Base-by-base conservation (phyloP, 768 basidiomycete genomes). In the Brasilioporus rufonigricans region DNA sequence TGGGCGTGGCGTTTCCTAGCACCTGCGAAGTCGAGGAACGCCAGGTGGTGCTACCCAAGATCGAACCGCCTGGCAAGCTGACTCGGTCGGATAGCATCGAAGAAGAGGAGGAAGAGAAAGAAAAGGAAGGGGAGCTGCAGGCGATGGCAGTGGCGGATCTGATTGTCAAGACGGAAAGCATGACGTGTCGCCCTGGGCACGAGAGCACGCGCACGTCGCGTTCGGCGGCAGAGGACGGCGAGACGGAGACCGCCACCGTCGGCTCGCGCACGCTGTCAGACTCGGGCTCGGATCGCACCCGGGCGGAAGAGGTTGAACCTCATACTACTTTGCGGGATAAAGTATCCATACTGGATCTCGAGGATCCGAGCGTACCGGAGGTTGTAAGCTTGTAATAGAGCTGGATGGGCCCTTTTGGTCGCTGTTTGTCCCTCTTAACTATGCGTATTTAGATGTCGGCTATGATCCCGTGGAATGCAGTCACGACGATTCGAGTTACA, bases 71-170 rank as follows among this genome's bases (percentile, higher is more conserved):
- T 9, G 61, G 69, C 16, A 62, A 56, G 46, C 51, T 70, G 38
- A 48, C 48, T 43, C 60, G 67, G n/a, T 69, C 71, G 13, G 69
- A 71, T 47, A 72, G 69, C 50, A 69, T 69, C 18, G 67, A 62
- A 45, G 69, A 71, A 51, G 67, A 67, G 29, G 56, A 72, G 19
- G 65, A 71, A 38, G 68, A 61, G 23, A 67, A 65, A n/a, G 53
- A 49, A 1, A 53, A 57, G 48, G 59, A 52, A 32, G 51, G 46
- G 19, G 60, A 59, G 29, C 29, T 44, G 24, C 50, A 46, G 44
- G 48, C 5, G 18, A 32, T 52, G 24, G 47, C 35, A 18, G 35
- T 10, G 16, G 50, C 13, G 10, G 26, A 36, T 19, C 44, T 29
- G 3, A 32, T 50, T 29, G 26, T 58, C 48, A 36, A 31, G 39